Conservation (phyloP, 768 basidiomycete species). For the Lactifluus piperatus region DNA sequence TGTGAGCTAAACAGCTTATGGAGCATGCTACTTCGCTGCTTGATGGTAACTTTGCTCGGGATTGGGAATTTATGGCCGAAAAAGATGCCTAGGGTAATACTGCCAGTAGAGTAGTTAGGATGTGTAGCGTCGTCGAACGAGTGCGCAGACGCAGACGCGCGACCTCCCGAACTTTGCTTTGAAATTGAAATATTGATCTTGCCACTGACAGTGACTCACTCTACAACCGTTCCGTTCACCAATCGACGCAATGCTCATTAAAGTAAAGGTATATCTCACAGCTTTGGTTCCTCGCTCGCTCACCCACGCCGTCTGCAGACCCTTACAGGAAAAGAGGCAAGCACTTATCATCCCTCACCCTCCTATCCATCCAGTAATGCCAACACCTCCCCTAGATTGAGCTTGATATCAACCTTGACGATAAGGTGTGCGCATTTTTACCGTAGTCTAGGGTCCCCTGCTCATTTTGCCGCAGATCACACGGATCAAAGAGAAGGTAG, state of each 20-base stretch:
- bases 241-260: slow-evolving; percentile 60
- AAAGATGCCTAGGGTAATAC: too few species aligned
- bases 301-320: slow-evolving; percentile 43
- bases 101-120: too few species aligned
- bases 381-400: slow-evolving; percentile 55
- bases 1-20: too few species aligned
- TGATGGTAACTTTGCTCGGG: too few species aligned
- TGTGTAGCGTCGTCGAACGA: too few species aligned
- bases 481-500: slow-evolving; percentile 95
- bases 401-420: slow-evolving; percentile 86
- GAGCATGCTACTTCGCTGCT: too few species aligned
- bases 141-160: too few species aligned
- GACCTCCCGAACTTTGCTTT: too few species aligned
- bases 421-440: slow-evolving; percentile 47
- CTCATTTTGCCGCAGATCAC: slow-evolving; percentile 49
- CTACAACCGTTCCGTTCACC: slow-evolving; percentile 9
- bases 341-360: slow-evolving; percentile 4
- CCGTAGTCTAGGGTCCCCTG: neutral
- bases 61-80: too few species aligned
- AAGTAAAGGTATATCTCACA: slow-evolving; percentile 64
- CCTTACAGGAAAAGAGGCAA: slow-evolving; percentile 93
- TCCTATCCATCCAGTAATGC: neutral
- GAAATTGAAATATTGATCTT: too few species aligned
- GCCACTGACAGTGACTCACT: slow-evolving; percentile 1
- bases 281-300: neutral